A percentile compares a stretch with the other conserved stretches of the same genome.
Conservation (phyloP, 208 protist genomes). For the Crithidia brevicula region DNA sequence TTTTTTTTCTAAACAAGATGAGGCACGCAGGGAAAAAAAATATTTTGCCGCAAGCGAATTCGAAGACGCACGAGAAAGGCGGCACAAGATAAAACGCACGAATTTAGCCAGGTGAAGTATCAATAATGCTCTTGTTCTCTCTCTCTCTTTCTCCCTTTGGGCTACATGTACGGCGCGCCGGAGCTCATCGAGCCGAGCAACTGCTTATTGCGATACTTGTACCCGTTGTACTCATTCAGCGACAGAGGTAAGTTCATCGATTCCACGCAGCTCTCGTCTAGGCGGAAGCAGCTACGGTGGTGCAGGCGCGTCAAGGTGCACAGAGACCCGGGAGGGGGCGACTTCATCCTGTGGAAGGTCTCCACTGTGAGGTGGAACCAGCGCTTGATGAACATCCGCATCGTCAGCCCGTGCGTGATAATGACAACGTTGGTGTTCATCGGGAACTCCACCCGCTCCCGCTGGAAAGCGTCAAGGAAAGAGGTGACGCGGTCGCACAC, state of each 20-base stretch:
- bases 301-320: constrained; percentile 79
- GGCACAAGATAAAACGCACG: no score
- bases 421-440: constrained; percentile 91
- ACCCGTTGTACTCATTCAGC: constrained; percentile 88
- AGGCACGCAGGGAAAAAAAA: neutral
- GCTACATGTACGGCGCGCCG: constrained; percentile 87
- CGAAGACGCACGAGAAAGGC: no score
- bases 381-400: constrained; percentile 91
- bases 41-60: neutral
- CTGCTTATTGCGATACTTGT: constrained; percentile 91
- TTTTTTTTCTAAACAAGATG: no score
- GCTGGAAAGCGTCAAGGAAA: constrained; percentile 90
- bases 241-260: constrained; percentile 75
- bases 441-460: constrained; percentile 80
- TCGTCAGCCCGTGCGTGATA: constrained; percentile 88
- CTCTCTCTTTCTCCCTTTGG: neutral
- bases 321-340: constrained; percentile 69
- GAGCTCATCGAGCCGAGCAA: constrained; percentile 89
- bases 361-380: constrained; percentile 94
- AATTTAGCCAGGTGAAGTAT: no score
- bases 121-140: no score
- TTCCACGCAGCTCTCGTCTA: constrained; percentile 73
- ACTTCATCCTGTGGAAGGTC: constrained; percentile 86
- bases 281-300: constrained; percentile 76
- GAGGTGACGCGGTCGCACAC: constrained; percentile 92